A percentile compares a stretch with the other conserved stretches of the same genome.
Evolutionary conservation across 306 rosid genomes (phyloP).

Genomic region (Erythrophleum fordii): DNA sequence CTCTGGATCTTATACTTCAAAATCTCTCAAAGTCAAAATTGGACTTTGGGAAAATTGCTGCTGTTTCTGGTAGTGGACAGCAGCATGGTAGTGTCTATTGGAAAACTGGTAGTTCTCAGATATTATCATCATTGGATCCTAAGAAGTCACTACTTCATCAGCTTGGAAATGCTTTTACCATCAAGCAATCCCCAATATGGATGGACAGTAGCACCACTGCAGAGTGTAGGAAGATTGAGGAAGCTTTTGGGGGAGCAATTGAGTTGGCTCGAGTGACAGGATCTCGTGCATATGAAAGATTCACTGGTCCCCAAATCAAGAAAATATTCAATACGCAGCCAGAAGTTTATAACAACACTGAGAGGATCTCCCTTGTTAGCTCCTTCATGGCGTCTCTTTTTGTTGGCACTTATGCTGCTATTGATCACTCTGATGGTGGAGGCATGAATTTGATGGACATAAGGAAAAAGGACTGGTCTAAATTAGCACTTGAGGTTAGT

Average conservation of each 20-base stretch:
- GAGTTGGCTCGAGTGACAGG: conserved; percentile 83
- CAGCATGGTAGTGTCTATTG: conserved; percentile 98
- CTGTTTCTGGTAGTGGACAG: conserved; percentile 96
- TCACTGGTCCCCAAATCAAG: conserved; percentile 90
- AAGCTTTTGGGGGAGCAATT: conserved; percentile 90
- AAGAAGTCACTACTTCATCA: conserved; percentile 63
- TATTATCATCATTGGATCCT: conserved; percentile 71
- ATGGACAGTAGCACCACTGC: conserved; percentile 93
- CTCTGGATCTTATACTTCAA: conserved; percentile 77
- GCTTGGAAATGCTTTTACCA: conserved; percentile 66
- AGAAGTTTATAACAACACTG: conserved; percentile 66
- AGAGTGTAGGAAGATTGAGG: conserved; percentile 79
- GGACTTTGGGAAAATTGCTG: conserved; percentile 67
- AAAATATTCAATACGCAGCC: conserved; percentile 72
- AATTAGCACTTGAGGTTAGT: conserved; percentile 72
- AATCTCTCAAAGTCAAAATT: conserved; percentile 64
- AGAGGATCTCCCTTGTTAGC: conserved; percentile 96
- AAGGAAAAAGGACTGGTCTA: conserved; percentile 72
- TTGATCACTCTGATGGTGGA: conserved; percentile 88
- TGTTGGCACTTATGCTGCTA: conserved; percentile 73
- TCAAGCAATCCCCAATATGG: conserved; percentile 84
- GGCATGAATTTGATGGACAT: conserved; percentile 99
- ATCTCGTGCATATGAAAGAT: conserved; percentile 84
- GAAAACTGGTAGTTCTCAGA: conserved; percentile 74
- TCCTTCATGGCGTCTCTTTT: conserved; percentile 91